Base-by-base conservation (phyloP, 495 filamentous ascomycete genomes). In the Sporormia fimetaria region DNA sequence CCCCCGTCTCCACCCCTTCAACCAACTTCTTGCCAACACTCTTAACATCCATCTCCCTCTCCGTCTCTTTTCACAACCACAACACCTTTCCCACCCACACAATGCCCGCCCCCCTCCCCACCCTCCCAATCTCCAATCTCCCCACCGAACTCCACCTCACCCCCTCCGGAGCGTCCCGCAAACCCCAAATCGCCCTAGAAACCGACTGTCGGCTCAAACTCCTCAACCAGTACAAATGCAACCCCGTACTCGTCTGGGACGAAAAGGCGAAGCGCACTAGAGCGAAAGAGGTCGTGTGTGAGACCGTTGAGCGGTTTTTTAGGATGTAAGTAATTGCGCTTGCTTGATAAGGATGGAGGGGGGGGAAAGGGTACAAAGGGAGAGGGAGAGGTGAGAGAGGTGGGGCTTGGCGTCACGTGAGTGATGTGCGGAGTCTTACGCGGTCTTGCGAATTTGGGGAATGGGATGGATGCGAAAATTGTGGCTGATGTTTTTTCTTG, bases 151-250 rank as follows among this genome's bases (percentile, higher is more conserved):
- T 77, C 38, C 75, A 81, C 43, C 39, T 62, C 11, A 61, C 56
- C 9, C 40, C 57, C 7, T 54, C 65, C 35, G 67, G 70, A 4
- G 68, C 63, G 39, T 39, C 47, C 41, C 69, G 71, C 37, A 75
- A 82, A 55, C 59, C 61, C 15, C 60, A 52, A 61, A 34, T 51
- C 26, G 16, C 57, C 25, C 63, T 92, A 11, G n/a, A n/a, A n/a
- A 63, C 70, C 34, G 63, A 74, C 31, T 93, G 86, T 63, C 70
- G 79, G 56, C 66, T 92, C 21, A 58, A 81, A 38, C 77, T 83
- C 60, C 67, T 94, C 67, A 59, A 83, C 45, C 87, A 94, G 62
- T 93, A 90, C 61, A 73, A 75, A 3, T 93, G 87, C 58, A 65
- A 77, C 48, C 65, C 83, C 39, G 64, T 71, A 40, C n/a, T n/a